Base-by-base conservation (phyloP, 164 flowering plant species). In the Warburgia ugandensis region DNA sequence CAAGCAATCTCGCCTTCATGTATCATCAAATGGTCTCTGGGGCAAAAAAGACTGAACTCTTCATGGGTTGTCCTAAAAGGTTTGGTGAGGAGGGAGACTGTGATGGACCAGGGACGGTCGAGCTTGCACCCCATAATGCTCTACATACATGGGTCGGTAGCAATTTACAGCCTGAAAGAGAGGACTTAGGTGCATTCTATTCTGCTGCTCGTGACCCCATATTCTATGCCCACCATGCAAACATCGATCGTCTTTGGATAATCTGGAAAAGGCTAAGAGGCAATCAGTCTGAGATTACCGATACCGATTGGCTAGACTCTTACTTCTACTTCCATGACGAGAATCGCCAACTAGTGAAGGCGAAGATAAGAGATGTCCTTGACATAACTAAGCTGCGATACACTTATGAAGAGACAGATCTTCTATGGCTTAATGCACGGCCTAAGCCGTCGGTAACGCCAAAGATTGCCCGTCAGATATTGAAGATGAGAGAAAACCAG, bases 11-110 rank as follows among this genome's bases (percentile, higher is more conserved):
- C 4, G 59, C 55, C 4, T 53, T 66, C 51, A 56, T 66, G 66
- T 66, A 66, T 27, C 38, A 47, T 27, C 70, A 66, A 50, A 66
- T 61, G 70, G 55, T 66, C 1, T 66, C 70, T 0, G 70, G 70
- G 16, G 70, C 70, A 1, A 66, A 61, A 58, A 66, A 61, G 56
- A 14, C 53, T 0, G 65, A 66, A 41, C 54, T 66, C 17, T 66
- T 66, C 42, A 56, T 61, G 66, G 70, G 70, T 3, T 66, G 70
- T 17, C 36, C 9, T 3, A 35, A 33, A 2, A 60, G 13, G 21
- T 19, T 58, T 0, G 70, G 70, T 4, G 51, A 28, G 23, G 46
- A 60, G 4, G 70, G 65, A 2, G 40, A 11, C 8, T 66, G 70
- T n/a, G 52, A 56, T 6, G 59, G 58, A 6, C 61, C 65, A 1